These are phyloP conservation scores for Linum usitatissimum DNA, from an alignment of 345 rosid genomes.

Conservation along the genomic window DNA sequence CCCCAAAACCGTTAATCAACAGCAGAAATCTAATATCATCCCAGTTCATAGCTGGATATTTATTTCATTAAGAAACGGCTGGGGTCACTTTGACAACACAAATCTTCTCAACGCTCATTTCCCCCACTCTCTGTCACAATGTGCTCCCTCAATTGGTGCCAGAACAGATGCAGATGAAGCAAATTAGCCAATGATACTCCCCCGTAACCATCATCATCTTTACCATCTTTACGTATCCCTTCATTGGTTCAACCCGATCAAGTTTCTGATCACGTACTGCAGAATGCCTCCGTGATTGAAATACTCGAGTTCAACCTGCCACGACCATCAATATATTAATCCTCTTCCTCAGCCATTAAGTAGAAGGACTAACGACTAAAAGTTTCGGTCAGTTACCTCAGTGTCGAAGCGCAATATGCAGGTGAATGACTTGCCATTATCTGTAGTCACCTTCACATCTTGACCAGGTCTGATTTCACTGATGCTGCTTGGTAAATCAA, in stretches of 20 bases:
- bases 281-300: conserved; percentile 11
- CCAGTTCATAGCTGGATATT: background rate
- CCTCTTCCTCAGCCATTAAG: background rate
- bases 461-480: conserved; percentile 77
- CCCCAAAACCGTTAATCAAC: background rate
- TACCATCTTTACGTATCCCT: background rate
- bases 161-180: background rate
- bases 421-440: conserved; percentile 62
- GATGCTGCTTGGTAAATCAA: conserved; percentile 49
- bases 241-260: background rate
- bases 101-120: background rate
- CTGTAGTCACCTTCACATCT: conserved; percentile 56
- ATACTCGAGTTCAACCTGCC: conserved; percentile 18
- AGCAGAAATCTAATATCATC: background rate
- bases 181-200: background rate
- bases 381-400: conserved; percentile 37
- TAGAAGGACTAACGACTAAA: background rate
- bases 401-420: conserved; percentile 67
- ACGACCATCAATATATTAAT: background rate
- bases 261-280: conserved; percentile 7
- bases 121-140: background rate
- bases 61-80: background rate
- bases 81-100: no score
- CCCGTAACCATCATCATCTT: background rate
- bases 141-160: no score